Conservation (phyloP, 345 rosid species). For the Viola odorata region DNA sequence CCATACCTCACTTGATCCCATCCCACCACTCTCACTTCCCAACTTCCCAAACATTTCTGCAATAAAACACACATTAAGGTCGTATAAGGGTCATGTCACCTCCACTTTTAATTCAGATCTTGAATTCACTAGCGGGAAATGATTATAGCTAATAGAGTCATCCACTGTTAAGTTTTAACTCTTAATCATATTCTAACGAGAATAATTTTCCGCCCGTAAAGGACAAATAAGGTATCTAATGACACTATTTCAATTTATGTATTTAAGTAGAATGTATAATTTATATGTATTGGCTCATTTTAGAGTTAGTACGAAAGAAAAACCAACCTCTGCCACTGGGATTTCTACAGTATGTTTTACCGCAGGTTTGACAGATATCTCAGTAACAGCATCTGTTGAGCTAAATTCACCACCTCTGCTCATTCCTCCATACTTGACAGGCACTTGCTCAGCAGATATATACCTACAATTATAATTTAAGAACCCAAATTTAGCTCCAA, state of each 20-base stretch:
- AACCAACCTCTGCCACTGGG: constrained; percentile 24
- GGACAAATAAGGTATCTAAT: not conserved
- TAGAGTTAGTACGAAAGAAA: not conserved
- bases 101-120: not conserved
- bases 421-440: constrained; percentile 28
- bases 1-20: constrained; percentile 29
- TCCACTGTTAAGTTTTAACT: not conserved
- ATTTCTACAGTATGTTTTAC: constrained; percentile 28
- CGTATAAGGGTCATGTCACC: not conserved
- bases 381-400: constrained; percentile 24
- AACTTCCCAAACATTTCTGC: constrained; percentile 19
- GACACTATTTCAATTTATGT: not conserved
- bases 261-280: not conserved
- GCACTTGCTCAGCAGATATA: constrained; percentile 22
- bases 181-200: not conserved
- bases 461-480: constrained; percentile 2
- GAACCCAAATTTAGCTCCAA: not conserved
- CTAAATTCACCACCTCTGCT: constrained; percentile 22
- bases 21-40: constrained; percentile 31
- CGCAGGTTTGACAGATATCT: constrained; percentile 21
- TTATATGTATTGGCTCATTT: not conserved
- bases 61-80: not conserved
- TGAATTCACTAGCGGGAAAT: not conserved
- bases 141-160: not conserved
- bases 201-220: not conserved